A percentile compares a stretch with the other conserved stretches of the same genome.
Conservation (phyloP, 2,329 filamentous ascomycete species). For the Penicillium sp. region DNA sequence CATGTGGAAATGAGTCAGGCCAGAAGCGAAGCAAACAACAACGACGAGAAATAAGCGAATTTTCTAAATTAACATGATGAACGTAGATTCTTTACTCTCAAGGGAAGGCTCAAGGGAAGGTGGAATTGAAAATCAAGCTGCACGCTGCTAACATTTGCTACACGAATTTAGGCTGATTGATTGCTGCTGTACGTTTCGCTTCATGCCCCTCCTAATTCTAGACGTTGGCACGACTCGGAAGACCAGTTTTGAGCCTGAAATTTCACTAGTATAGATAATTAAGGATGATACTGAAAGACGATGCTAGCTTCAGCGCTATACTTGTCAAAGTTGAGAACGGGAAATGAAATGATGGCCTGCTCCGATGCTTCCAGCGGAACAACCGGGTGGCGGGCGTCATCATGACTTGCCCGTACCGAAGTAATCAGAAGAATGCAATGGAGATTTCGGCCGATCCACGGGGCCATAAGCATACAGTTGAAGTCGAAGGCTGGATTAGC, state of each 20-base stretch:
- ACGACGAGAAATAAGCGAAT: background rate
- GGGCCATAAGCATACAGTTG: background rate
- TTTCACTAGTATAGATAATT: no score
- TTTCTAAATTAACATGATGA: background rate
- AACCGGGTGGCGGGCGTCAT: background rate
- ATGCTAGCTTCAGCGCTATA: background rate
- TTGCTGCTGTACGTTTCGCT: no score
- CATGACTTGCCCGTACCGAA: background rate
- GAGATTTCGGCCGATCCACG: background rate
- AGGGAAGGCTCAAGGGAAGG: background rate
- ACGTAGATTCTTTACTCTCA: background rate
- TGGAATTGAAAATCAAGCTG: background rate
- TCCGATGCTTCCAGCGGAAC: background rate
- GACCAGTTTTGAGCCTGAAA: no score
- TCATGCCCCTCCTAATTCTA: no score
- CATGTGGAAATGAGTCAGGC: background rate
- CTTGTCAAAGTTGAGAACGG: background rate
- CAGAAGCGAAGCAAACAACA: constrained; percentile 1
- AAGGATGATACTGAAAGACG: background rate
- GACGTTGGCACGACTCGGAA: no score
- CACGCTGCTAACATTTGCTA: background rate
- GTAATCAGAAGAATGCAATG: background rate
- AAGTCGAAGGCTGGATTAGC: background rate
- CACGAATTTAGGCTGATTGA: background rate
- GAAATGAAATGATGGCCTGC: background rate